Evolutionary conservation across 1,284 basidiomycete species (phyloP), one percentile per base, ranked within the genome.

Genomic region (Heterobasidion occidentale): DNA sequence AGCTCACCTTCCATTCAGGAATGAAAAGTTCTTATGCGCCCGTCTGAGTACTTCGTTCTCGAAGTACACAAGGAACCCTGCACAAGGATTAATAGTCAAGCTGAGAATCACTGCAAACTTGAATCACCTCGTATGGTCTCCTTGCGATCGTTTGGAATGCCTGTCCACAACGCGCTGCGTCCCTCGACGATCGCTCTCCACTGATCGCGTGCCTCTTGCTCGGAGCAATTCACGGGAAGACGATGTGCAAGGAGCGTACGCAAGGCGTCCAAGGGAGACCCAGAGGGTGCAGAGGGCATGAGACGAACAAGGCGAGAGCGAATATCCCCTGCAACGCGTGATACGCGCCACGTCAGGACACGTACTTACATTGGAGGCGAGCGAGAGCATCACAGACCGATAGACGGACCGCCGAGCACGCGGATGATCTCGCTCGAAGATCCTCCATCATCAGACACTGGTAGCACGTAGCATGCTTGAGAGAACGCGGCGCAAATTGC

Each of bases 161-260:
- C 93, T 4, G 76, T 68, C 96, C 96, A 99, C 3, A 98, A 77
- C 1, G 65, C 61, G 65, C 92, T 94, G 34, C 79, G 78, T 0
- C 96, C 96, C 72, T 98, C 95, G 12, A 98, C 89, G 59, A 98
- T 93, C 59, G 92, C 86, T 61, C 90, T 77, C 94, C 94, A 98
- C 63, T 92, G 80, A 36, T 92, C 90, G 59, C 92, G 83, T n/a
- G 92, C 92, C 58, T 86, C 83, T 52, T 80, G 78, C 62, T 94
- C 89, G 0, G 82, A 73, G 15, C 77, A 81, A 27, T 80, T 74
- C 0, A 81, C 71, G 3, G 92, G 88, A 38, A 97, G 79, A 1
- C 94, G 84, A 68, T 95, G 86, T 1, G 90, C 83, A 48, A 98
- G 78, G 9, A 98, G 77, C 46, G 77, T 77, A 55, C 85, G 84